A percentile compares a stretch with the other conserved stretches of the same genome.
phyloP scores from a whole-genome alignment of 495 filamentous ascomycete genomes.

The Daldinia bambusicola region DNA sequence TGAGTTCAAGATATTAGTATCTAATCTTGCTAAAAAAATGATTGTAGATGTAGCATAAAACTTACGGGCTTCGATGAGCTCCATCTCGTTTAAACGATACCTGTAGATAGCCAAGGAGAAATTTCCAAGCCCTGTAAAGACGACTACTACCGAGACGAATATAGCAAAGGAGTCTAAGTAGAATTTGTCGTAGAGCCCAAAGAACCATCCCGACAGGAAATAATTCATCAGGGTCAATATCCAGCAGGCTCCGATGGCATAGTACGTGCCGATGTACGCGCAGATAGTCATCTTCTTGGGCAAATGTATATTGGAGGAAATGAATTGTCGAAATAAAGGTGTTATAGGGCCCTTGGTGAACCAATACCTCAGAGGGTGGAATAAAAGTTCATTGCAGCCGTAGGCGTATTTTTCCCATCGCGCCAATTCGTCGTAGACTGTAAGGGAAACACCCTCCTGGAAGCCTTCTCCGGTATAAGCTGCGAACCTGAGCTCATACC shows the following conservation, averaged over 20 bases:
- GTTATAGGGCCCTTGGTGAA: conserved; percentile 68
- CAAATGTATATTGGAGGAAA: conserved; percentile 67
- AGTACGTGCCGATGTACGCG: conserved; percentile 81
- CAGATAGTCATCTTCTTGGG: conserved; percentile 76
- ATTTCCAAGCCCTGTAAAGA: conserved; percentile 67
- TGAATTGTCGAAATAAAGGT: conserved; percentile 69
- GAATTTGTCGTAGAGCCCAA: conserved; percentile 66
- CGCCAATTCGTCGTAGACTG: conserved; percentile 78
- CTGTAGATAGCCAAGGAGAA: conserved; percentile 63
- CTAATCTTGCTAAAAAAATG: not conserved
- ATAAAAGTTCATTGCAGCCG: conserved; percentile 75
- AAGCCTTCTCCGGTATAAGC: conserved; percentile 72
- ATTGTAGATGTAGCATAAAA: conserved; percentile 10
- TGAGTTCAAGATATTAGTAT: not conserved
- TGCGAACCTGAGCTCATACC: conserved; percentile 71
- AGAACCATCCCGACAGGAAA: conserved; percentile 71
- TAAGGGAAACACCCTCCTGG: conserved; percentile 79
- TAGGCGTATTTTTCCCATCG: conserved; percentile 85
- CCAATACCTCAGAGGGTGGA: conserved; percentile 65
- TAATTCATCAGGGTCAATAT: conserved; percentile 72
- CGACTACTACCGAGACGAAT: conserved; percentile 65
- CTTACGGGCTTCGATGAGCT: conserved; percentile 51
- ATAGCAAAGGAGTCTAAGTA: conserved; percentile 71
- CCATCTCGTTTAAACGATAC: conserved; percentile 60
- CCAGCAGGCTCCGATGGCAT: conserved; percentile 75